Evolutionary conservation across 2,329 filamentous ascomycete species (phyloP).

Genomic region (Beauveria pseudobassiana): DNA sequence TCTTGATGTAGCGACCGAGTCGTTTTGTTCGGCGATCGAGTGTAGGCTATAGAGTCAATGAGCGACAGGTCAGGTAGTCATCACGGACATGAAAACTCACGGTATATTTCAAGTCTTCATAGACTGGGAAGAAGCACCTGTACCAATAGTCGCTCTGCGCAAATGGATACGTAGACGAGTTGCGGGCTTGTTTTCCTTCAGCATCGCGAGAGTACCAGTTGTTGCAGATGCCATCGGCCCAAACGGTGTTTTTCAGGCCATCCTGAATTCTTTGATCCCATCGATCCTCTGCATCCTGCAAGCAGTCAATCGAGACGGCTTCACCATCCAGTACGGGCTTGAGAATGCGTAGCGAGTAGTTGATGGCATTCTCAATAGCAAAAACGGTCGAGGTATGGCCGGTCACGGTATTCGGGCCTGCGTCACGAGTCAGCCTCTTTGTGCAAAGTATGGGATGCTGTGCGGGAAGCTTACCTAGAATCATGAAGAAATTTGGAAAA

Average conservation of each 20-base stretch:
- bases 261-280: slow-evolving; percentile 27
- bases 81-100: slow-evolving; percentile 19
- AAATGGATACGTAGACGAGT: slow-evolving; percentile 29
- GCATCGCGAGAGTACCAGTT: slow-evolving; percentile 29
- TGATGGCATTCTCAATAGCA: slow-evolving; percentile 53
- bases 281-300: slow-evolving; percentile 25
- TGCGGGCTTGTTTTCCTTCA: slow-evolving; percentile 22
- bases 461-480: slow-evolving; percentile 35
- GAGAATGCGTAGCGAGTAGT: slow-evolving; percentile 52
- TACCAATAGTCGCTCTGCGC: slow-evolving; percentile 30
- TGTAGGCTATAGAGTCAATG: neutral
- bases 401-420: slow-evolving; percentile 53
- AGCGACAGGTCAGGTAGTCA: neutral
- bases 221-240: slow-evolving; percentile 23
- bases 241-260: slow-evolving; percentile 27
- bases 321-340: slow-evolving; percentile 34
- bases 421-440: neutral
- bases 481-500: slow-evolving; percentile 59
- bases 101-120: slow-evolving; percentile 24
- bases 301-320: slow-evolving; percentile 25
- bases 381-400: slow-evolving; percentile 55
- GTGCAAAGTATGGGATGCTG: no score
- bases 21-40: neutral
- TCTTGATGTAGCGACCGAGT: neutral
- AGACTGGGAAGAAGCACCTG: slow-evolving; percentile 27